Conservation (phyloP, 768 basidiomycete genomes). For the Leccinum uliginosum region DNA sequence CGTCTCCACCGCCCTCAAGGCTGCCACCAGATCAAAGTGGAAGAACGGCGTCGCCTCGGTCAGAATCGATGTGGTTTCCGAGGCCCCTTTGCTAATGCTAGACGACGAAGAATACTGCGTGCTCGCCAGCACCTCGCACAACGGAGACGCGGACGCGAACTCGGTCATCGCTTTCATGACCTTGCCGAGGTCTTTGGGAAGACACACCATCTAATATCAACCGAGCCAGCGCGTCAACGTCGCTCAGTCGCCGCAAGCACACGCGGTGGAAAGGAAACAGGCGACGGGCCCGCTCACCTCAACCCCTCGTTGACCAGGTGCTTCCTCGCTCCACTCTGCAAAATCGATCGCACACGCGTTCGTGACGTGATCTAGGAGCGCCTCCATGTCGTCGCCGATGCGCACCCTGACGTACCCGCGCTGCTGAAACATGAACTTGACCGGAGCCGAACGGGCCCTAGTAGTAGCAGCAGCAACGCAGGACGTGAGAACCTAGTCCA, state of each 20-base stretch:
- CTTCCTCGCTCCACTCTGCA: constrained; percentile 33
- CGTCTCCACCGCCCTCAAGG: no score
- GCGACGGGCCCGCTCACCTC: constrained; percentile 28
- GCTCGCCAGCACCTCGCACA: constrained; percentile 40
- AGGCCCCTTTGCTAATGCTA: no score
- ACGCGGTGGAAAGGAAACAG: neutral
- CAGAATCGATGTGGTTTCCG: no score
- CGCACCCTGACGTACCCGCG: constrained; percentile 49
- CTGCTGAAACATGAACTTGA: constrained; percentile 61
- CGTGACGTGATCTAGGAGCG: constrained; percentile 39
- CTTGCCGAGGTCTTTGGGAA: constrained; percentile 35
- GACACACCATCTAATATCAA: constrained; percentile 41
- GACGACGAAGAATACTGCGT: no score
- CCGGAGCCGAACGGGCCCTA: constrained; percentile 59
- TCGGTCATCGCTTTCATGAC: constrained; percentile 34
- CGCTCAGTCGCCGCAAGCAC: neutral
- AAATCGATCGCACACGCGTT: constrained; percentile 44
- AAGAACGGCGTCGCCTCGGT: no score
- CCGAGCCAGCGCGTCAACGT: neutral
- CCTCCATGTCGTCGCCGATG: constrained; percentile 31
- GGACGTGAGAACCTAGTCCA: no score
- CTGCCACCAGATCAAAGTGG: no score
- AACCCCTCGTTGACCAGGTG: constrained; percentile 27
- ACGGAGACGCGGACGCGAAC: constrained; percentile 22
- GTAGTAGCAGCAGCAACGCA: no score